Evolutionary conservation across 768 basidiomycete species (phyloP).

Genomic region (Boletus speciosus): DNA sequence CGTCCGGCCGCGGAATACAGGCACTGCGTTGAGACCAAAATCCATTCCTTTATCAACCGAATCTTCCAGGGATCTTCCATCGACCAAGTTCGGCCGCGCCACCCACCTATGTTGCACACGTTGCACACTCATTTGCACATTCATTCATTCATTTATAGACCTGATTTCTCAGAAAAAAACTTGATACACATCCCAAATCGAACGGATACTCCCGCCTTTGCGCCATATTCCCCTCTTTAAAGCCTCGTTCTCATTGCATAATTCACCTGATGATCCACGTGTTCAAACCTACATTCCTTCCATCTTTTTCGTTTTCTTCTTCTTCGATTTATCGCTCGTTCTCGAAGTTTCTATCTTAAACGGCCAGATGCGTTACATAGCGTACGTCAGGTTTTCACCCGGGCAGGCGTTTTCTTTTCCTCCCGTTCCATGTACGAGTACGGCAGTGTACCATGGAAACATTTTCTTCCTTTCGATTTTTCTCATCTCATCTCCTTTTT

Average conservation of each 20-base stretch:
- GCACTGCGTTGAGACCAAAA: neutral
- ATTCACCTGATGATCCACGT: neutral
- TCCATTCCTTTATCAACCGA: neutral
- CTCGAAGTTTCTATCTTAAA: neutral
- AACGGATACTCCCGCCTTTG: slow-evolving; percentile 4
- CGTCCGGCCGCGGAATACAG: neutral
- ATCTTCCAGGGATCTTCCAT: neutral
- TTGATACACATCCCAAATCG: neutral
- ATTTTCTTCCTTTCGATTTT: neutral
- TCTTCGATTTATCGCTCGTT: neutral
- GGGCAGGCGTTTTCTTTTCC: neutral
- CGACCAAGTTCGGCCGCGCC: neutral
- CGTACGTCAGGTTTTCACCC: neutral
- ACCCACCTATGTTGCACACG: neutral
- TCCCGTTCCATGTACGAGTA: slow-evolving; percentile 3
- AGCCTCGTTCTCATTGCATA: neutral
- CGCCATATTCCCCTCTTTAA: neutral
- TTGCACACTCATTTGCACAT: neutral
- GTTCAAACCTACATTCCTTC: neutral
- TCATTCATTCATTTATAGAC: neutral
- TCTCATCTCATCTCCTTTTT: neutral
- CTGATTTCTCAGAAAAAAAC: neutral
- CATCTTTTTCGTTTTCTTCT: neutral
- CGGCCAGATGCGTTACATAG: neutral
- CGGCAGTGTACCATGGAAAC: neutral